Evolutionary conservation across 495 filamentous ascomycete genomes (phyloP), one percentile per base, ranked within the genome.

Genomic region (Talaromyces nanjingensis): DNA sequence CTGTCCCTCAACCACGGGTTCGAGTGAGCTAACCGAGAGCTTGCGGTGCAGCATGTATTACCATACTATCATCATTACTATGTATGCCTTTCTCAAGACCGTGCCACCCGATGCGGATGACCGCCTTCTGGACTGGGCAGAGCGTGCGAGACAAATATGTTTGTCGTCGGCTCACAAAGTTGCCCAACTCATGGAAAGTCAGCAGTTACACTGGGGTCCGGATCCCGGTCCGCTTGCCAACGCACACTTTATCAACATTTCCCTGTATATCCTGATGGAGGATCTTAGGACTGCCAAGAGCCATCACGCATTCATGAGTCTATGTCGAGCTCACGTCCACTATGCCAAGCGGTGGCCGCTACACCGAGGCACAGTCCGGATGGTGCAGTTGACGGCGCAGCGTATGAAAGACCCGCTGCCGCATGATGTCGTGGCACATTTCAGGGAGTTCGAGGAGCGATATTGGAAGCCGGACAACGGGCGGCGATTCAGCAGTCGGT

Each of bases 191-290:
- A 69, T 76, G 62, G 67, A 64, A 14, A 59, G 71, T 29, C 70
- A 73, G 57, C 71, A 71, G 18, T 63, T 63, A 31, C 64, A 65
- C 22, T 79, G 73, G 65, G 72, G 73, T 7, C 60, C 73, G 25
- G 72, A 70, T 39, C 68, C 73, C 18, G 72, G 74, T 27, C 72
- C 76, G 2, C 65, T 70, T 24, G 68, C 71, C 45, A 68, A 78
- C 62, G 67, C 71, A 5, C 74, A 78, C 31, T 76, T 71, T 66
- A 64, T 69, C 25, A 71, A 67, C 16, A 69, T 71, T 4, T 63
- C 69, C 8, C 65, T 74, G 47, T 73, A 69, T 39, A 71, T 72
- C 4, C 64, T 78, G 6, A 67, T 78, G n/a, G 67, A 67, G 6
- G 63, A 65, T 3, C 64, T 78, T 6, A 66, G 72, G 24, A 61